These are phyloP conservation scores for Penicillium cataractarum DNA, from an alignment of 495 filamentous ascomycete species.

Conservation along the genomic window DNA sequence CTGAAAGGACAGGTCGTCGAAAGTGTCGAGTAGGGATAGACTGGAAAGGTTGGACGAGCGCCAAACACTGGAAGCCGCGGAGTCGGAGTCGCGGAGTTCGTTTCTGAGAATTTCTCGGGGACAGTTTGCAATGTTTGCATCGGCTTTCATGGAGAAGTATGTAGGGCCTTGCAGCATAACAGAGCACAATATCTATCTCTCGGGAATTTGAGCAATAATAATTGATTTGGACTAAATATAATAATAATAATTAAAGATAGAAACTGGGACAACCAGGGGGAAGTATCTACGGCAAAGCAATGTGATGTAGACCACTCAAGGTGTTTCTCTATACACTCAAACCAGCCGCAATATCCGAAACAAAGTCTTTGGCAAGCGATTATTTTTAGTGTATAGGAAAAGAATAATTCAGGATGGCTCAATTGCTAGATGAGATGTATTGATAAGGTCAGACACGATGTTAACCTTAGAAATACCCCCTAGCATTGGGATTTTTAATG, in stretches of 20 bases:
- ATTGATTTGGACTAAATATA: not conserved
- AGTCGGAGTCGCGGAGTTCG: constrained; percentile 32
- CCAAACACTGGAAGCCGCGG: constrained; percentile 20
- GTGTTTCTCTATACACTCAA: not conserved
- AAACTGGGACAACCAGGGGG: not conserved
- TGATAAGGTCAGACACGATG: no score
- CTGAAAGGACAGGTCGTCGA: not conserved
- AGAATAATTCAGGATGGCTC: no score
- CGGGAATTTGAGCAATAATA: not conserved
- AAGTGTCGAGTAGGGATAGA: not conserved
- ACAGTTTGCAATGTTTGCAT: constrained; percentile 48
- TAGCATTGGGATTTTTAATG: no score
- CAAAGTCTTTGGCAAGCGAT: not conserved
- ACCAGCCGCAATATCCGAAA: not conserved
- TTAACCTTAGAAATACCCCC: no score
- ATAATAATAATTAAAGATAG: not conserved
- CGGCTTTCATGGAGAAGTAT: not conserved
- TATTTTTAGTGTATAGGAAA: no score
- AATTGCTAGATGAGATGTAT: no score
- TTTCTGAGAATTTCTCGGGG: constrained; percentile 42
- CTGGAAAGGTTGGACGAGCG: not conserved
- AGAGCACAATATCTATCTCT: no score
- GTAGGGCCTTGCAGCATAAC: not conserved
- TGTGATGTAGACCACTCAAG: not conserved
- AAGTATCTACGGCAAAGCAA: not conserved